Evolutionary conservation across 805 yeast species (phyloP).

Genomic region (Citeromyces matritensis): DNA sequence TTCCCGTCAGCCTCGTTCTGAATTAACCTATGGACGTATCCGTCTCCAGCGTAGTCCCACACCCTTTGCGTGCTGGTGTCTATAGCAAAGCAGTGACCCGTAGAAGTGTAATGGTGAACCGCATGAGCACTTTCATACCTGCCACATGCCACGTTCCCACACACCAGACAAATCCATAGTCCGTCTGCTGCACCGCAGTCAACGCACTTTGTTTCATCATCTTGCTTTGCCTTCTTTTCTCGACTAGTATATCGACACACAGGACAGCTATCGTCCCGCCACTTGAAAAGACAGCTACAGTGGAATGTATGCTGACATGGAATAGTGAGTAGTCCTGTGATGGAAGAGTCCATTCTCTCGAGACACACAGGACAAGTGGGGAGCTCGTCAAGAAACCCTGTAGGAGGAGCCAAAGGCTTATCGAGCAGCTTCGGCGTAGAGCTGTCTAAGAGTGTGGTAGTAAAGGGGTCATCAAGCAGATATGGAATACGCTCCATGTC

Average conservation of each 20-base stretch:
- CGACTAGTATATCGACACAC: conserved; percentile 68
- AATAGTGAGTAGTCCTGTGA: conserved; percentile 73
- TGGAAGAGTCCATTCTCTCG: conserved; percentile 70
- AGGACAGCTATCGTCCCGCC: conserved; percentile 87
- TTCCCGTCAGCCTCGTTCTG: conserved; percentile 86
- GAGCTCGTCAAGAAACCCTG: conserved; percentile 26
- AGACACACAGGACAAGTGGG: conserved; percentile 92
- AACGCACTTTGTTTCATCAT: conserved; percentile 27
- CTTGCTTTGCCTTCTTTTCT: conserved; percentile 7
- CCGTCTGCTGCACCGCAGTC: conserved; percentile 45
- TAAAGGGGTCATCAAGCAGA: conserved; percentile 2
- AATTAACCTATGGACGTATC: conserved; percentile 73
- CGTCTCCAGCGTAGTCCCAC: conserved; percentile 91
- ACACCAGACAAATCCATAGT: conserved; percentile 79
- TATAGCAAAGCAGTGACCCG: conserved; percentile 87
- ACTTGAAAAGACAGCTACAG: conserved; percentile 72
- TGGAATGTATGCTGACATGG: conserved; percentile 92
- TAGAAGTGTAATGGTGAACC: conserved; percentile 58
- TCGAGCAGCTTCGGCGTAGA: background rate
- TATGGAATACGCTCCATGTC: conserved; percentile 2
- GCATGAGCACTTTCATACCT: conserved; percentile 81
- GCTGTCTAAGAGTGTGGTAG: conserved; percentile 1
- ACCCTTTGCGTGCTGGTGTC: conserved; percentile 73
- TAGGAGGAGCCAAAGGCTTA: conserved; percentile 7
- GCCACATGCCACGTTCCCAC: conserved; percentile 91